Evolutionary conservation across 2,329 filamentous ascomycete species (phyloP), one percentile per base, ranked within the genome.

Genomic region (Alternaria conjuncta): DNA sequence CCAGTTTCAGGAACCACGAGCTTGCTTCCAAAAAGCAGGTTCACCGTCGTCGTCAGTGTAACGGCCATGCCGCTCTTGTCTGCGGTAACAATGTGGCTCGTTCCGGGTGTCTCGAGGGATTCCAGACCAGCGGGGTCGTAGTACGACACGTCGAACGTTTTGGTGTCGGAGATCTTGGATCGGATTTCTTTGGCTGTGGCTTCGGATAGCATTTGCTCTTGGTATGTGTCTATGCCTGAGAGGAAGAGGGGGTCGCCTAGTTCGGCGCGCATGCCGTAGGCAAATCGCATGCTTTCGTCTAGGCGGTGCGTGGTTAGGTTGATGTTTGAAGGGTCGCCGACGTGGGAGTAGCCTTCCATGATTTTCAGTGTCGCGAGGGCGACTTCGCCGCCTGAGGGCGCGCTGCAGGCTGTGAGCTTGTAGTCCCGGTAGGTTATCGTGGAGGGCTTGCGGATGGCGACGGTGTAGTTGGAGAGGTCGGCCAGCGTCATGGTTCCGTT

Each of bases 231-330:
- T 55, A 95, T 82, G 28, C 87, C 87, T 1, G 84, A 69, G 5
- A 96, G 87, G 76, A 91, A 97, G 1, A 82, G 84, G 0, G 95
- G 96, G 77, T 98, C 96, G 5, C 94, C 95, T 0, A 98, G 86
- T 26, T 90, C 85, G n/a, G 89, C 86, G 61, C 94, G 89, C 71
- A 84, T 79, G 41, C 90, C 94, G 76, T 97, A 98, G 3, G 88
- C 94, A 78, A 97, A 98, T 21, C 93, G 88, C 82, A 97, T 93
- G 12, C 94, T 91, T 83, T 98, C 96, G 74, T 93, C 89, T 68
- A 97, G 86, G 13, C 92, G 88, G 80, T 98, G 96, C 1, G 90
- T 90, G 41, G 90, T 93, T 0, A 96, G 82, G 70, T 93, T 90
- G 20, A 86, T 68, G 18, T 79, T 81, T 46, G 87, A 82, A 2